Base-by-base conservation (phyloP, 1,139 yeast genomes). In the Protomyces lactucae-debilis region DNA sequence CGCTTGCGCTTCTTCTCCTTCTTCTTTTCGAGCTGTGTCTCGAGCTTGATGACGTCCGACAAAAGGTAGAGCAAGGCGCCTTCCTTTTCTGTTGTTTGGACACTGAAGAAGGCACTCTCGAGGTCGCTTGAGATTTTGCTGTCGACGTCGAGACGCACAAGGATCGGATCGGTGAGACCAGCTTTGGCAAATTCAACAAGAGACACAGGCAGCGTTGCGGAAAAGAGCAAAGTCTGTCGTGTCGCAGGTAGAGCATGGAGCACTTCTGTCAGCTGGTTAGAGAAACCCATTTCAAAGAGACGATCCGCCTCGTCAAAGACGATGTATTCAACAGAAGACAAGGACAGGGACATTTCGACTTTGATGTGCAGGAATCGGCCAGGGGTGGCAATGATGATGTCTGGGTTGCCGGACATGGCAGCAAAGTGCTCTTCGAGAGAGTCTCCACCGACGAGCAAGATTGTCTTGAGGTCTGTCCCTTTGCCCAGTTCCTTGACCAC, bases 231-330 rank as follows among this genome's bases (percentile, higher is more conserved):
- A 0, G 97, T 87, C 76, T 95, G 99, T 73, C 98, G 83, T 51
- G 82, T 80, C 16, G 90, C 76, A 0, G 98, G 96, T 67, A 93
- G 80, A 0, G 95, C 82, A 1, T 91, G 93, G 60, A 95, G 77
- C 70, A 95, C 81, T 75, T 93, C 98, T 72, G 89, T 90, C 73
- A 95, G 81, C 74, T 95, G 99, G 72, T 91, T 97, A 43, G 95
- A 87, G 75, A 95, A 95, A 64, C 99, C 98, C 88, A 92, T 87
- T 77, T 95, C 99, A 73, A 95, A 95, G 71, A 95, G 81, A 72
- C 71, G 82, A 80, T 95, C 99, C 45, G 99, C 99, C 79, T 95
- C 99, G 78, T 95, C 99, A 74, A 93, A 95, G 0, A 92, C 96
- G 63, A 92, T 87, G 72, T 88, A 92, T 73, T 93, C 96, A 25